Evolutionary conservation across 495 filamentous ascomycete species (phyloP).

Genomic region (Chlorociboria aeruginascens): DNA sequence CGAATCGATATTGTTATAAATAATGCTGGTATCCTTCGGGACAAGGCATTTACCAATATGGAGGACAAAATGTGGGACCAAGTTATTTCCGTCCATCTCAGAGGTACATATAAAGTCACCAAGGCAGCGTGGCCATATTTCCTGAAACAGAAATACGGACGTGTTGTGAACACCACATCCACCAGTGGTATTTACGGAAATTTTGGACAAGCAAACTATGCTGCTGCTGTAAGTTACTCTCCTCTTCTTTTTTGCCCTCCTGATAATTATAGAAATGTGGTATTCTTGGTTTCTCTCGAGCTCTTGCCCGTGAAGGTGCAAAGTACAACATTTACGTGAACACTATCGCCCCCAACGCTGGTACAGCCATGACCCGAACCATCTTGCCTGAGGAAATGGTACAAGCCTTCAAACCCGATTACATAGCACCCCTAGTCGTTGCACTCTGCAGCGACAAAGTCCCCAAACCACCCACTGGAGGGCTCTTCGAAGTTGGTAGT

Average conservation of each 20-base stretch:
- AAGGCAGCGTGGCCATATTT: conserved; percentile 98
- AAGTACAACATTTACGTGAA: conserved; percentile 99
- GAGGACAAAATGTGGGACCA: conserved; percentile 87
- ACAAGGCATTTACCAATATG: conserved; percentile 98
- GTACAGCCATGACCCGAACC: conserved; percentile 88
- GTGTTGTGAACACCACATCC: conserved; percentile 90
- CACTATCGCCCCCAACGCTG: conserved; percentile 95
- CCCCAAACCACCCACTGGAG: conserved; percentile 73
- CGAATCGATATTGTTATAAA: conserved; percentile 92
- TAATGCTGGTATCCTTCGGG: conserved; percentile 93
- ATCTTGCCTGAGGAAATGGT: conserved; percentile 97
- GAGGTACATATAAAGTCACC: conserved; percentile 92
- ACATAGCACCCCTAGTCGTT: conserved; percentile 87
- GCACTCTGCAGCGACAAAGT: conserved; percentile 81
- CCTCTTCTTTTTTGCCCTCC: background rate
- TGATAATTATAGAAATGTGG: conserved; percentile 57
- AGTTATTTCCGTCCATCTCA: conserved; percentile 83
- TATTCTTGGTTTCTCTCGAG: conserved; percentile 89
- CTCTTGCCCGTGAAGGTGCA: conserved; percentile 81
- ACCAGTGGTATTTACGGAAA: conserved; percentile 98
- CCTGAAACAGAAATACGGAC: conserved; percentile 97
- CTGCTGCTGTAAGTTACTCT: conserved; percentile 59
- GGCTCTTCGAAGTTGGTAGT: conserved; percentile 91
- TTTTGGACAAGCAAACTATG: conserved; percentile 98
- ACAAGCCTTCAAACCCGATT: conserved; percentile 98